Conservation (phyloP, 768 basidiomycete species). For the Flagelloscypha sp. region DNA sequence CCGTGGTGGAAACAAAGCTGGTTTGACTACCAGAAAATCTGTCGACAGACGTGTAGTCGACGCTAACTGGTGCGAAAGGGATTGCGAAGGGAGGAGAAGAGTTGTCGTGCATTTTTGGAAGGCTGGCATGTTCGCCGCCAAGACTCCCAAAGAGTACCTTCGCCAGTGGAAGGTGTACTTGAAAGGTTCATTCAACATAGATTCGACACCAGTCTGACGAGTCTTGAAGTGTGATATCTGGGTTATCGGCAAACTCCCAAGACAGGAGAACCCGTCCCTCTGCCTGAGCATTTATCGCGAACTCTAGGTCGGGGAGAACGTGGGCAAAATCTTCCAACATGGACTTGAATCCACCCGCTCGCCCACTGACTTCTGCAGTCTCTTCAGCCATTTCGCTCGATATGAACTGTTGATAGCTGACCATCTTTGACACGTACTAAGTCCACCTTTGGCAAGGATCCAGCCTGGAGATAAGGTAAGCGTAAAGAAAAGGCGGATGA, state of each 20-base stretch:
- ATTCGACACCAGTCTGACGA: conserved; percentile 38
- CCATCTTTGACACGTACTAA: conserved; percentile 74
- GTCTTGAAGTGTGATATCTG: conserved; percentile 53
- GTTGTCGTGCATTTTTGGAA: conserved; percentile 65
- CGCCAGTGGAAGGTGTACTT: conserved; percentile 45
- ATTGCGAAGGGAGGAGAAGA: conserved; percentile 71
- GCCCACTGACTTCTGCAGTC: conserved; percentile 66
- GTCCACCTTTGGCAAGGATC: conserved; percentile 75
- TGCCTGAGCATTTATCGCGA: conserved; percentile 88
- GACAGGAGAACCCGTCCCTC: conserved; percentile 91
- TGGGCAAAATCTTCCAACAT: conserved; percentile 69
- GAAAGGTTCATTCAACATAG: conserved; percentile 43
- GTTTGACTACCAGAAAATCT: conserved; percentile 9
- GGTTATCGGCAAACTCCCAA: conserved; percentile 75
- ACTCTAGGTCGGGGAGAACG: conserved; percentile 87
- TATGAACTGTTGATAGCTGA: conserved; percentile 45
- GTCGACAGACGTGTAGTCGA: conserved; percentile 12
- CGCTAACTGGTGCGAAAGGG: conserved; percentile 26
- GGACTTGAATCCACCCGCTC: conserved; percentile 66
- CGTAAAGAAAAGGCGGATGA: neutral
- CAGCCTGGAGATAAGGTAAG: conserved; percentile 38
- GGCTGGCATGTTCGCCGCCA: conserved; percentile 90
- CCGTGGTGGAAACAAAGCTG: conserved; percentile 50
- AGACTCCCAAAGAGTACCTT: conserved; percentile 89
- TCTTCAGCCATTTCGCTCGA: conserved; percentile 45